Percentiles rank a stretch among this genome's conserved stretches.
phyloP scores from a whole-genome alignment of 164 flowering plant genomes.

The Warburgia ugandensis region DNA sequence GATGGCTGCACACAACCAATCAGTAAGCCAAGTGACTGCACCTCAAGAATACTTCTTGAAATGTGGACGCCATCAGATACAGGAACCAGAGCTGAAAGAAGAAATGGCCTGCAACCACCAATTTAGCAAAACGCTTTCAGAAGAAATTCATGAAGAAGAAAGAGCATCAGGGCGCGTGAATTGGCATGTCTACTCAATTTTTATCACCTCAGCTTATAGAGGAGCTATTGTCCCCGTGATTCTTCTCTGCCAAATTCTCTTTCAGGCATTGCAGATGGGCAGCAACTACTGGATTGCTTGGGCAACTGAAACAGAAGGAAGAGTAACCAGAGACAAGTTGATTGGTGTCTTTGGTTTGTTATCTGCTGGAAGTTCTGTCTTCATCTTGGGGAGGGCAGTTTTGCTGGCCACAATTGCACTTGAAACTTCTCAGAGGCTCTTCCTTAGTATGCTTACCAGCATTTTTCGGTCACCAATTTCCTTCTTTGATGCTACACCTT shows the following conservation, averaged over 20 bases:
- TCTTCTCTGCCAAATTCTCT: constrained; percentile 65
- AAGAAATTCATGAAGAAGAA: constrained; percentile 41
- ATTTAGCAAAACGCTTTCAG: constrained; percentile 7
- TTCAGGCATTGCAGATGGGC: constrained; percentile 69
- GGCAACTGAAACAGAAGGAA: constrained; percentile 50
- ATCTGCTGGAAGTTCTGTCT: constrained; percentile 73
- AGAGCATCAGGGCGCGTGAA: constrained; percentile 58
- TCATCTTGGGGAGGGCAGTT: constrained; percentile 70
- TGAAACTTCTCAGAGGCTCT: constrained; percentile 64
- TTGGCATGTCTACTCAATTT: constrained; percentile 65
- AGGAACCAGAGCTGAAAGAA: constrained; percentile 34
- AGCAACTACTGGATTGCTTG: constrained; percentile 96
- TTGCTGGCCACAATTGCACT: constrained; percentile 60
- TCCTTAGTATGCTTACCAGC: constrained; percentile 48
- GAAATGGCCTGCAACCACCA: constrained; percentile 19
- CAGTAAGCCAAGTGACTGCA: constrained; percentile 45
- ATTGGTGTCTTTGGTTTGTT: constrained; percentile 47
- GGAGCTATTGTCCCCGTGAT: constrained; percentile 80
- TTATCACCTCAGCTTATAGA: constrained; percentile 54
- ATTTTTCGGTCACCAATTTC: constrained; percentile 74
- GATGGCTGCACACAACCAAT: constrained; percentile 49
- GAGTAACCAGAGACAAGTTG: constrained; percentile 34
- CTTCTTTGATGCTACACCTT: constrained; percentile 76
- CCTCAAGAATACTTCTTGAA: constrained; percentile 11
- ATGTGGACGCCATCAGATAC: constrained; percentile 11